Base-by-base conservation (phyloP, 1,284 basidiomycete species). In the Moesziomyces sp. region DNA sequence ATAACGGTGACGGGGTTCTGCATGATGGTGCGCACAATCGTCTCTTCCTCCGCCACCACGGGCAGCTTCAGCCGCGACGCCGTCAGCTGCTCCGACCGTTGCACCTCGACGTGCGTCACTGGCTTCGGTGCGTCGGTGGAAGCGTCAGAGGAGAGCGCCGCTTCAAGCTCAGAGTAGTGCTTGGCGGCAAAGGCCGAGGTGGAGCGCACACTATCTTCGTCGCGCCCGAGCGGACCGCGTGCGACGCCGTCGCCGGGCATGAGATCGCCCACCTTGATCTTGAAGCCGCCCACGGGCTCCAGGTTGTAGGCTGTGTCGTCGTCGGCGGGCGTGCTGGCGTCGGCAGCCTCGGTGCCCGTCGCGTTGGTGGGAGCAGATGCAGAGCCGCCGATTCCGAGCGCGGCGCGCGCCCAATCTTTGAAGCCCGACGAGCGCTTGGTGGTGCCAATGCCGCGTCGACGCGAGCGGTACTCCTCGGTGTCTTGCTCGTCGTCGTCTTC, bases 1-100 rank as follows among this genome's bases (percentile, higher is more conserved):
- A 92, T 88, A 52, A 92, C 88, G 18, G 90, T 88, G 13, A 91
- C 89, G 5, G 92, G 89, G 81, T 99, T 90, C 56, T 97, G 87
- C 61, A 94, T 85, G 52, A 99, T 90, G 3, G 93, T 90, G 81
- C 97, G 94, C 88, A 99, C 92, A 57, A 99, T 94, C 5, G 89
- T 88, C 81, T 99, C 94, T 81, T 99, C 97, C 84, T 99, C 95
- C 14, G 91, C 90, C 8, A 94, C 88, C 63, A 99, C 93, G 3
- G 97, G 97, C 1, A 99, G 86, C 61, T 91, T 87, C 71, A 94
- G 86, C 45, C 97, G 87, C 1, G 91, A 87, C 60, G 91, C 92
- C 70, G 92, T 89, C 7, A 97, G 90, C 35, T 92, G 92, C 35
- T 87, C 81, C 1, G 91, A 88, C 11, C 96, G 89, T 28, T 86